phyloP scores from a whole-genome alignment of 495 filamentous ascomycete species.

The Umbilicaria muhlenbergii region DNA sequence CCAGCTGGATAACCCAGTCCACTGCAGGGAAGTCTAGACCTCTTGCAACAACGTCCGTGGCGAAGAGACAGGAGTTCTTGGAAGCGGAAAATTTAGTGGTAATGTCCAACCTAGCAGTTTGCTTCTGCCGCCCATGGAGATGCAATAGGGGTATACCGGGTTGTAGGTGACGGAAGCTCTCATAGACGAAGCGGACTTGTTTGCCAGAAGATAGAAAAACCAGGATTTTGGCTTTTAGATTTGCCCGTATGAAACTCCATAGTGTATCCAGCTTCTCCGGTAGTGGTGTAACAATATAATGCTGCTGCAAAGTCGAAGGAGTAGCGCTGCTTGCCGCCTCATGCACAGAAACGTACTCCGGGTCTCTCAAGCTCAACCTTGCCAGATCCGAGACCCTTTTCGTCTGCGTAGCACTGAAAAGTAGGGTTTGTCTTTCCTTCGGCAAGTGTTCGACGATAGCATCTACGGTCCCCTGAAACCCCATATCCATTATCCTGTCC shows the following conservation, averaged over 20 bases:
- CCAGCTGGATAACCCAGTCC: slow-evolving; percentile 92
- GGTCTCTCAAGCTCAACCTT: slow-evolving; percentile 70
- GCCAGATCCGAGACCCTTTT: slow-evolving; percentile 87
- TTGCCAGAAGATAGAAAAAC: slow-evolving; percentile 92
- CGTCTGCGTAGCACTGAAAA: slow-evolving; percentile 95
- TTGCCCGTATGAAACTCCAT: slow-evolving; percentile 78
- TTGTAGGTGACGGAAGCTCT: slow-evolving; percentile 83
- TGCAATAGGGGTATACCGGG: slow-evolving; percentile 92
- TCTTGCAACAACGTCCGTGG: slow-evolving; percentile 85
- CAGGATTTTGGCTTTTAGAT: slow-evolving; percentile 81
- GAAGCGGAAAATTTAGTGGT: slow-evolving; percentile 64
- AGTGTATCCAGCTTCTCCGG: slow-evolving; percentile 80
- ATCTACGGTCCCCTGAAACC: slow-evolving; percentile 81
- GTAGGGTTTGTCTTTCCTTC: slow-evolving; percentile 69
- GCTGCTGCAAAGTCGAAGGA: slow-evolving; percentile 70
- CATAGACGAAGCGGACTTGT: slow-evolving; percentile 89
- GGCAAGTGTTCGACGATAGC: slow-evolving; percentile 90
- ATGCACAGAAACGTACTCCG: slow-evolving; percentile 90
- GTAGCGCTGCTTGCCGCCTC: slow-evolving; percentile 70
- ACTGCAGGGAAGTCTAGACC: slow-evolving; percentile 94
- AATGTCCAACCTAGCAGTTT: slow-evolving; percentile 71
- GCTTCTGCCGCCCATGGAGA: slow-evolving; percentile 89
- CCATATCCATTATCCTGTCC: slow-evolving; percentile 96
- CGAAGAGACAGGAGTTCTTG: slow-evolving; percentile 75
- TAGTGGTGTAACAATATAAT: slow-evolving; percentile 73